phyloP scores from a whole-genome alignment of 768 basidiomycete genomes.

The Amanita polypyramis region DNA sequence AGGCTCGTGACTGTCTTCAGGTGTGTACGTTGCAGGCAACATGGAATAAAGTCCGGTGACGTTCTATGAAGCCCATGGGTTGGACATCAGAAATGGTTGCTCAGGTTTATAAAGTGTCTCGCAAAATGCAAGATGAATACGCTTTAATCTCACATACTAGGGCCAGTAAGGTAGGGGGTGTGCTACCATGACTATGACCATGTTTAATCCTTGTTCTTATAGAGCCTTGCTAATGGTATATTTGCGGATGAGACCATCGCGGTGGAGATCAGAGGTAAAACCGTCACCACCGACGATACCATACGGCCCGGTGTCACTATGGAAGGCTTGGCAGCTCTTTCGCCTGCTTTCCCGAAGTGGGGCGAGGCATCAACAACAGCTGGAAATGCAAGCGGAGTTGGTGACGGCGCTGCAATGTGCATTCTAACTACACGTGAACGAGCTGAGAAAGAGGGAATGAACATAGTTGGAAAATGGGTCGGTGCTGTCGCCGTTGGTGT shows the following conservation, averaged over 20 bases:
- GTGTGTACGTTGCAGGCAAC: constrained; percentile 21
- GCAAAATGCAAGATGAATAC: constrained; percentile 81
- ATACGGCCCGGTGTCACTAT: constrained; percentile 73
- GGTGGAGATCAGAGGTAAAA: constrained; percentile 57
- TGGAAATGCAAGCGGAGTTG: constrained; percentile 81
- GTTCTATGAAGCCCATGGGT: constrained; percentile 64
- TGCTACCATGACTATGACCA: background rate
- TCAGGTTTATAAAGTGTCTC: constrained; percentile 63
- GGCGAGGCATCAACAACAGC: constrained; percentile 62
- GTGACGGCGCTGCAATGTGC: constrained; percentile 86
- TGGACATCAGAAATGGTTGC: constrained; percentile 94
- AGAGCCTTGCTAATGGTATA: constrained; percentile 59
- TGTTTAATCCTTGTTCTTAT: background rate
- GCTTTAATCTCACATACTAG: constrained; percentile 82
- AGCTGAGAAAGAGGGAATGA: constrained; percentile 68
- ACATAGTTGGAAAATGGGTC: constrained; percentile 78
- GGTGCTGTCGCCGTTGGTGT: constrained; percentile 66
- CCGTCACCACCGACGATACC: constrained; percentile 76
- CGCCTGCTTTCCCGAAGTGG: constrained; percentile 83
- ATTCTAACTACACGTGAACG: constrained; percentile 72
- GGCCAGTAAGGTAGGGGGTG: constrained; percentile 44
- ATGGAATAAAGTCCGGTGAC: background rate
- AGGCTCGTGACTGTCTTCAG: constrained; percentile 72
- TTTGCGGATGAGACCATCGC: constrained; percentile 90
- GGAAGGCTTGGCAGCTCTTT: constrained; percentile 68